Conservation (phyloP, 2,329 filamentous ascomycete species). For the Ilyonectria mors-panacis region DNA sequence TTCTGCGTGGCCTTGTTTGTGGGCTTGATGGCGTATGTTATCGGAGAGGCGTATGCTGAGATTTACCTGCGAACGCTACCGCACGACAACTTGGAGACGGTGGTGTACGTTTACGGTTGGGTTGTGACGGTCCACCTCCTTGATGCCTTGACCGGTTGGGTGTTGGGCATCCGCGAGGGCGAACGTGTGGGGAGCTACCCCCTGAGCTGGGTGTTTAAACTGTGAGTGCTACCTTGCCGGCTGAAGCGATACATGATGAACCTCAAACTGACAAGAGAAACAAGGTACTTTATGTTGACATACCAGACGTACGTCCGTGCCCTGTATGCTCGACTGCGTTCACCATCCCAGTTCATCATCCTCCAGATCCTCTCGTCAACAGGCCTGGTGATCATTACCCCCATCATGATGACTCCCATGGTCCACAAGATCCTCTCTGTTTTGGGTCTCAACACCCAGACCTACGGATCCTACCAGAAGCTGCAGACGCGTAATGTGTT, state of each 20-base stretch:
- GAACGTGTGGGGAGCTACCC: slow-evolving; percentile 79
- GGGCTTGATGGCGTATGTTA: slow-evolving; percentile 75
- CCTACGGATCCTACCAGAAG: slow-evolving; percentile 76
- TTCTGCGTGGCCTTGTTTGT: slow-evolving; percentile 76
- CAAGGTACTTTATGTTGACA: slow-evolving; percentile 76
- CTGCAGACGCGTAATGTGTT: slow-evolving; percentile 77
- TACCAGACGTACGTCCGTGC: slow-evolving; percentile 81
- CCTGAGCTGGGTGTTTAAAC: slow-evolving; percentile 79
- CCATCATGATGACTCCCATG: slow-evolving; percentile 73
- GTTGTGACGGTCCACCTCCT: slow-evolving; percentile 76
- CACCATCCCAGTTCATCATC: slow-evolving; percentile 74
- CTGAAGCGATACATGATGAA: background rate
- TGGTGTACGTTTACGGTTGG: slow-evolving; percentile 80
- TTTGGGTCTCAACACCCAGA: slow-evolving; percentile 70
- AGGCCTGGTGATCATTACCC: slow-evolving; percentile 74
- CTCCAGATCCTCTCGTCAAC: slow-evolving; percentile 76
- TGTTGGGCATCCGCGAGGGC: slow-evolving; percentile 75
- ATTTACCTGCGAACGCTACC: slow-evolving; percentile 77
- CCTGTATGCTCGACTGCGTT: slow-evolving; percentile 77
- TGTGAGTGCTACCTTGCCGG: slow-evolving; percentile 60
- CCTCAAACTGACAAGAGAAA: slow-evolving; percentile 29
- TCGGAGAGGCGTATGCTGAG: slow-evolving; percentile 79
- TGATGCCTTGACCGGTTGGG: slow-evolving; percentile 76
- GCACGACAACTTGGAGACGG: slow-evolving; percentile 76
- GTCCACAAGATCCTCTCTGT: slow-evolving; percentile 70